These are phyloP conservation scores for Verticillium isaacii DNA, from an alignment of 2,329 filamentous ascomycete genomes.

Conservation along the genomic window DNA sequence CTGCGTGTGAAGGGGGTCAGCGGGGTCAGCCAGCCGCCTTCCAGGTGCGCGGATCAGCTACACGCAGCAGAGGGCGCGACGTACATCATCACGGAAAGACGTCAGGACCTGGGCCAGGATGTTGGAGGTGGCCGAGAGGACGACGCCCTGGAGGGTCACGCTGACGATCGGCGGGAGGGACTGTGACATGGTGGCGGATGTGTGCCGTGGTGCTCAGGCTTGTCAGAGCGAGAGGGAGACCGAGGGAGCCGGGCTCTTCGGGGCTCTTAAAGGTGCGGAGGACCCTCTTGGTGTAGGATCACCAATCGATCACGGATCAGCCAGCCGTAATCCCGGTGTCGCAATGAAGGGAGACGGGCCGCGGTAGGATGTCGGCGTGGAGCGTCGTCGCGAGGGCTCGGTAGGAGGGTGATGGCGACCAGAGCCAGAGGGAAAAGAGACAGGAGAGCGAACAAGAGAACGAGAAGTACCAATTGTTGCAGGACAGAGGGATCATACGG, in stretches of 20 bases:
- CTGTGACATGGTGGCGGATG: slow-evolving; percentile 18
- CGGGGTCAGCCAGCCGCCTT: neutral
- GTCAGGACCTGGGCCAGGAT: slow-evolving; percentile 67
- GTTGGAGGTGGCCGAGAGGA: slow-evolving; percentile 65
- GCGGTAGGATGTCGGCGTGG: neutral
- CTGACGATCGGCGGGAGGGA: slow-evolving; percentile 46
- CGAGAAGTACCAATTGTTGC: neutral
- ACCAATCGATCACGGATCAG: neutral
- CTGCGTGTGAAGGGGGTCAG: slow-evolving; percentile 29
- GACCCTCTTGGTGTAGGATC: neutral
- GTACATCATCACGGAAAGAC: slow-evolving; percentile 56
- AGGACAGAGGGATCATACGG: neutral
- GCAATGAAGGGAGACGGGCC: neutral
- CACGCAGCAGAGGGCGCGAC: slow-evolving; percentile 11
- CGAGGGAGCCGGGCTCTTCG: neutral
- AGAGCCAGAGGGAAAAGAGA: neutral
- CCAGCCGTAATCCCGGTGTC: neutral
- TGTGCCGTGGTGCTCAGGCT: neutral
- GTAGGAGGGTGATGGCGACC: too few relatives aligned
- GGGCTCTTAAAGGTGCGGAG: neutral
- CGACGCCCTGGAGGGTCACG: slow-evolving; percentile 60
- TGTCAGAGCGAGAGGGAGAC: neutral
- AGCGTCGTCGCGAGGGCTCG: too few relatives aligned
- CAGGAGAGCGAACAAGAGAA: neutral
- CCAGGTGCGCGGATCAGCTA: neutral